A percentile compares a stretch with the other conserved stretches of the same genome.
phyloP scores from a whole-genome alignment of 306 rosid genomes.

The Parietaria judaica region DNA sequence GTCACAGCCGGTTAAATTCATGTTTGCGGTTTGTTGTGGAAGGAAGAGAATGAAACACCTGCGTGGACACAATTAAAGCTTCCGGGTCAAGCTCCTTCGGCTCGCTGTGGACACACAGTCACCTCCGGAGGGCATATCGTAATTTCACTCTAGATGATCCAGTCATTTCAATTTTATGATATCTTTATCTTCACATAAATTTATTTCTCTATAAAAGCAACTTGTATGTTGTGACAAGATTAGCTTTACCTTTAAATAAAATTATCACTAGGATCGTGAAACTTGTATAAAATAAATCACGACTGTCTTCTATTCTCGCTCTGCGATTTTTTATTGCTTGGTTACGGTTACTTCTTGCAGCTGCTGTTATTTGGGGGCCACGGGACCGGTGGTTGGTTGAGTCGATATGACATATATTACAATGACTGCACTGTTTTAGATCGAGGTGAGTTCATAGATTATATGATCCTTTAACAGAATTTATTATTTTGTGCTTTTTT shows the following conservation, averaged over 20 bases:
- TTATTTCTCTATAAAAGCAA: background rate
- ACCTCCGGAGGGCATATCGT: slow-evolving; percentile 85
- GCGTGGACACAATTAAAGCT: slow-evolving; percentile 98
- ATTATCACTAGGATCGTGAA: background rate
- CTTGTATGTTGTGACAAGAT: background rate
- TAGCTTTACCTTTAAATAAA: background rate
- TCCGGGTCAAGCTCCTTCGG: slow-evolving; percentile 96
- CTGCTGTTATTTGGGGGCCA: slow-evolving; percentile 95
- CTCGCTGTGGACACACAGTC: slow-evolving; percentile 88
- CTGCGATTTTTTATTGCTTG: background rate
- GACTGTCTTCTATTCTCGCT: background rate
- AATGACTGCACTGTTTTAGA: slow-evolving; percentile 79
- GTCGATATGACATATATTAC: slow-evolving; percentile 92
- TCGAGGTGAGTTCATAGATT: slow-evolving; percentile 58
- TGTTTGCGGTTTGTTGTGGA: slow-evolving; percentile 50
- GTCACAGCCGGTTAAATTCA: slow-evolving; percentile 10
- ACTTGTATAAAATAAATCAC: background rate
- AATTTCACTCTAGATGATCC: slow-evolving; percentile 25
- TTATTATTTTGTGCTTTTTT: slow-evolving; percentile 4
- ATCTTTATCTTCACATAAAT: slow-evolving; percentile 8
- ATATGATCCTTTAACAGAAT: background rate
- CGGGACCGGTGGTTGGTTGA: slow-evolving; percentile 99
- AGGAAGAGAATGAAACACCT: slow-evolving; percentile 86
- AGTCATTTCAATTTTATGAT: background rate
- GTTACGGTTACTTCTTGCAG: slow-evolving; percentile 33